Conservation (phyloP, 495 filamentous ascomycete species). For the Aspergillus nanangensis region DNA sequence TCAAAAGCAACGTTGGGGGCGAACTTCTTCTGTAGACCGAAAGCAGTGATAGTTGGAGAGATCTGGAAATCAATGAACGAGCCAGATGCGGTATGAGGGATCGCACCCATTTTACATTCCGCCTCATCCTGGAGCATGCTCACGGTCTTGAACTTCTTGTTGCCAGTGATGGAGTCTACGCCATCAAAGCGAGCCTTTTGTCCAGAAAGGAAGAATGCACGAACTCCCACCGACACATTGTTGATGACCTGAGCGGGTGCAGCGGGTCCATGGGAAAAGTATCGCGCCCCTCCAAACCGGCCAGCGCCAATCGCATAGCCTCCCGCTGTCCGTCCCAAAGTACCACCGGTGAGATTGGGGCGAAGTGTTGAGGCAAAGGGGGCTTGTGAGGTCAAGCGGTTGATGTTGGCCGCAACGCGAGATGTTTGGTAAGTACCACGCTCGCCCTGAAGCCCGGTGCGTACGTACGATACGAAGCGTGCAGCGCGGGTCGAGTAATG, state of each 20-base stretch:
- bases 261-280: conserved; percentile 85
- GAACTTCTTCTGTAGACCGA: conserved; percentile 46
- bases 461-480: conserved; percentile 56
- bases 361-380: conserved; percentile 89
- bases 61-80: conserved; percentile 81
- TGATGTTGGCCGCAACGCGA: conserved; percentile 59
- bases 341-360: conserved; percentile 87
- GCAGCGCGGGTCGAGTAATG: conserved; percentile 70
- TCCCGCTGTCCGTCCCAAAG: conserved; percentile 76
- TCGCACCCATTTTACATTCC: conserved; percentile 51
- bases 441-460: conserved; percentile 50
- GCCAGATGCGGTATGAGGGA: conserved; percentile 58
- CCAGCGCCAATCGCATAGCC: conserved; percentile 76
- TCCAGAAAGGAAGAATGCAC: conserved; percentile 84
- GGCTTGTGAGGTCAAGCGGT: conserved; percentile 62
- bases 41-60: conserved; percentile 80
- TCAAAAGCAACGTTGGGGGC: conserved; percentile 24
- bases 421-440: conserved; percentile 64
- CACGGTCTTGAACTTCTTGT: conserved; percentile 72
- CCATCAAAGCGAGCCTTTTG: conserved; percentile 83
- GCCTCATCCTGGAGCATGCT: conserved; percentile 66
- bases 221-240: conserved; percentile 86
- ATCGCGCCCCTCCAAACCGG: conserved; percentile 67
- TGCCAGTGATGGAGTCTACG: conserved; percentile 56
- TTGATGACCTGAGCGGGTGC: conserved; percentile 86